These are phyloP conservation scores for Sicyos baderoa DNA, from an alignment of 306 rosid species.

Conservation along the genomic window DNA sequence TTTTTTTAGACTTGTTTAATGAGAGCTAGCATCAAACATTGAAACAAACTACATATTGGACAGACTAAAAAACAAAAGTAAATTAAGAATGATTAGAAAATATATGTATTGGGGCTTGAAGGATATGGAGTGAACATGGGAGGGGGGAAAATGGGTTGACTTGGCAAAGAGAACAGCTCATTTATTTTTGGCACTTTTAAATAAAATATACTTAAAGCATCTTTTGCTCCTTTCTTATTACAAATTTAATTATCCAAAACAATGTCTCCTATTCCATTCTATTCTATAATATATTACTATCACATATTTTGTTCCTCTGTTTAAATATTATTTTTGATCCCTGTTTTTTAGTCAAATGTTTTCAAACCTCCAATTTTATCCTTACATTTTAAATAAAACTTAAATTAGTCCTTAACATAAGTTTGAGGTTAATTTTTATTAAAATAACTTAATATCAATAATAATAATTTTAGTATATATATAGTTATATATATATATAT, in stretches of 20 bases:
- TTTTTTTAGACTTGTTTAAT: background rate
- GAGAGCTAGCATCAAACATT: too few species aligned
- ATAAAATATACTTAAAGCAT: constrained; percentile 12
- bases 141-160: constrained; percentile 18
- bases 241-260: constrained; percentile 16
- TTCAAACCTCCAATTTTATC: too few species aligned
- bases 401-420: too few species aligned
- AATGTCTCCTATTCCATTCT: background rate
- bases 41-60: background rate
- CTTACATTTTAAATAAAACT: too few species aligned
- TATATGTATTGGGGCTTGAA: background rate
- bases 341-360: background rate
- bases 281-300: background rate
- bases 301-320: constrained; percentile 3
- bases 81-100: background rate
- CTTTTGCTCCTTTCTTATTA: background rate
- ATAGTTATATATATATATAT: too few species aligned
- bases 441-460: too few species aligned
- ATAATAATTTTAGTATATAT: too few species aligned
- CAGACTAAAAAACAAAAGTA: background rate
- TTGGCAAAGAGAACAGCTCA: constrained; percentile 18
- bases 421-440: too few species aligned
- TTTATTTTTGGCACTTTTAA: constrained; percentile 10
- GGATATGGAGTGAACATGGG: constrained; percentile 21
- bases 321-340: background rate